Conservation (phyloP, 192 early-diverging fungal species). For the Backusella circina region DNA sequence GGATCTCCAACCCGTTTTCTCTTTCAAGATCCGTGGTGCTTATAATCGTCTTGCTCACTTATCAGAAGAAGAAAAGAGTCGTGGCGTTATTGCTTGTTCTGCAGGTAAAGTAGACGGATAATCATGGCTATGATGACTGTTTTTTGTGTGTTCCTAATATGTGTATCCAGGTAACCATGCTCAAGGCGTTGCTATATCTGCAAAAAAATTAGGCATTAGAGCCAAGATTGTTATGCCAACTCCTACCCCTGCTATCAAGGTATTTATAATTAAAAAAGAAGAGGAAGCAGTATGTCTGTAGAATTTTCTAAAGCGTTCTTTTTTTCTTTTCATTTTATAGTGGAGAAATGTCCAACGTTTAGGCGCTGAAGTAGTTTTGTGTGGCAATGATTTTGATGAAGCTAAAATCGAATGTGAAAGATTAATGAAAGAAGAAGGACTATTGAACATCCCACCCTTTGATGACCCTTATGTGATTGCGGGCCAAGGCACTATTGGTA, state of each 20-base stretch:
- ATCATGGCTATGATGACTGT: conserved; percentile 31
- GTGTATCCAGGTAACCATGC: conserved; percentile 80
- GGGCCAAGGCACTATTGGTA: conserved; percentile 95
- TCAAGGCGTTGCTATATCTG: conserved; percentile 93
- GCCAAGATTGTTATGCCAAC: conserved; percentile 99
- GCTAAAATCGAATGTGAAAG: conserved; percentile 84
- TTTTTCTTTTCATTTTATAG: conserved; percentile 31
- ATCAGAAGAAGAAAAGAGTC: conserved; percentile 66
- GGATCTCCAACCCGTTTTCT: conserved; percentile 95
- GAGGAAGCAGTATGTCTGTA: too few species aligned
- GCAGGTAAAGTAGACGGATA: conserved; percentile 55
- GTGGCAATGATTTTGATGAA: conserved; percentile 93
- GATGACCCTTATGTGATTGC: conserved; percentile 98
- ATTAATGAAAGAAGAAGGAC: conserved; percentile 62
- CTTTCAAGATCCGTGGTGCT: conserved; percentile 97
- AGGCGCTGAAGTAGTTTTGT: conserved; percentile 86
- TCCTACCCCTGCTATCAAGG: conserved; percentile 46
- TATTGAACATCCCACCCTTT: conserved; percentile 94
- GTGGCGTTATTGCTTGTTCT: conserved; percentile 93
- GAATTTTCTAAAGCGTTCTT: not conserved
- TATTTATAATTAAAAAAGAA: not conserved
- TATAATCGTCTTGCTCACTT: conserved; percentile 91
- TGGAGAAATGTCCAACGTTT: conserved; percentile 87
- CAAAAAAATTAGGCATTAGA: conserved; percentile 86
- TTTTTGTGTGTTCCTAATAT: conserved; percentile 69